Conservation (phyloP, 768 basidiomycete genomes). For the Sporobolomyces roseus region DNA sequence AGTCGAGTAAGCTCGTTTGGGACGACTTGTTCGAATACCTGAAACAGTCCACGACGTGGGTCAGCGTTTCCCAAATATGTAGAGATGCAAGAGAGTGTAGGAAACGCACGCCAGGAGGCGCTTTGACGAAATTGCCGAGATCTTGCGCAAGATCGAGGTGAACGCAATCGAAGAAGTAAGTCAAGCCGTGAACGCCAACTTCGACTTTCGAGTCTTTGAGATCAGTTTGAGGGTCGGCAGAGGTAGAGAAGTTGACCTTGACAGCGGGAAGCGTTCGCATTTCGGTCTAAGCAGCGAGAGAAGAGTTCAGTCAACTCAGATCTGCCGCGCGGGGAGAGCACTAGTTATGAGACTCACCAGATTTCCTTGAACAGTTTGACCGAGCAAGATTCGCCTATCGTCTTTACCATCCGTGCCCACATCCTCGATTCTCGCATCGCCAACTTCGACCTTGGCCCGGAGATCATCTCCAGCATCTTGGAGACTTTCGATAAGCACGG, state of each 20-base stretch:
- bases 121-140: conserved; percentile 63
- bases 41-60: neutral
- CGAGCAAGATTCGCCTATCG: neutral
- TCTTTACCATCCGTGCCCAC: too few relatives aligned
- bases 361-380: conserved; percentile 40
- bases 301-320: neutral
- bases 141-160: conserved; percentile 64
- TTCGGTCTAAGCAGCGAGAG: neutral
- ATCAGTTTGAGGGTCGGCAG: conserved; percentile 17
- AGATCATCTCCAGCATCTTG: conserved; percentile 64
- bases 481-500: conserved; percentile 63
- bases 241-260: conserved; percentile 47
- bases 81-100: too few relatives aligned
- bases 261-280: conserved; percentile 55
- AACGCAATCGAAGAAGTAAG: conserved; percentile 54
- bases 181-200: conserved; percentile 15
- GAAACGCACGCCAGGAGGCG: conserved; percentile 74
- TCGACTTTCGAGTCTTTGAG: conserved; percentile 31
- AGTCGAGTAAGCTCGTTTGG: conserved; percentile 80
- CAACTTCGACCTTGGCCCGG: conserved; percentile 64
- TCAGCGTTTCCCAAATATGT: neutral
- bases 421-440: conserved; percentile 59
- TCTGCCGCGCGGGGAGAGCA: neutral
- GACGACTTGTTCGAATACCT: conserved; percentile 89
- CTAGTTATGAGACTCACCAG: conserved; percentile 54